These are phyloP conservation scores for Fusarium sp. DNA, from an alignment of 2,329 filamentous ascomycete species.

Conservation along the genomic window DNA sequence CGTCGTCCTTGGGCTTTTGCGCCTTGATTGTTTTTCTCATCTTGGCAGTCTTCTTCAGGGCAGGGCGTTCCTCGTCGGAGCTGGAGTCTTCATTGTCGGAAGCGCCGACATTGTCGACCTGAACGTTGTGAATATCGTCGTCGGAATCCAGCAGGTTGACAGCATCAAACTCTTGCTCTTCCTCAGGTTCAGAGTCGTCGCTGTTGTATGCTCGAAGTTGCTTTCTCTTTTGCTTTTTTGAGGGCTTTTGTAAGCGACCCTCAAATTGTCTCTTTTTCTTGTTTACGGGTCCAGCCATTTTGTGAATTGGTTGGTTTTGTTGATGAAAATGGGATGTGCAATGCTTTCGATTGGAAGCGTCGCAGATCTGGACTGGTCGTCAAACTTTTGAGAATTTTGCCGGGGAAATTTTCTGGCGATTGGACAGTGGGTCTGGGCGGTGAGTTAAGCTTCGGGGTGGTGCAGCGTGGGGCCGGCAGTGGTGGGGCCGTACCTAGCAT, in stretches of 20 bases:
- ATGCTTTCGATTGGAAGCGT: constrained; percentile 25
- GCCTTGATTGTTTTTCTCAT: constrained; percentile 49
- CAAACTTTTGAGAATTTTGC: constrained; percentile 48
- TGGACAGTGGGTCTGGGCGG: constrained; percentile 45
- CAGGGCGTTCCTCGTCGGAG: constrained; percentile 52
- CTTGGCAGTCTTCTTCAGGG: constrained; percentile 48
- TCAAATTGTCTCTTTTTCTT: constrained; percentile 54
- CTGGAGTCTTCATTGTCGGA: constrained; percentile 54
- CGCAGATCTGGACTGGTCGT: constrained; percentile 32
- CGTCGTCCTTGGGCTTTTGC: constrained; percentile 40
- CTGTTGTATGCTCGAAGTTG: constrained; percentile 63
- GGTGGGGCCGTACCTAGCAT: constrained; percentile 25
- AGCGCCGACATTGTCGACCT: constrained; percentile 61
- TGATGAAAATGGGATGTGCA: constrained; percentile 17
- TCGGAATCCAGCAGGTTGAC: constrained; percentile 69
- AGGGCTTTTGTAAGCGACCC: constrained; percentile 54
- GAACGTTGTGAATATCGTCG: constrained; percentile 66
- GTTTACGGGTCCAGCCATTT: constrained; percentile 51
- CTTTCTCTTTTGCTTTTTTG: constrained; percentile 65
- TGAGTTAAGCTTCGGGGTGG: constrained; percentile 37
- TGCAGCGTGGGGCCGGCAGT: constrained; percentile 12
- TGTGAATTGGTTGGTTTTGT: constrained; percentile 27
- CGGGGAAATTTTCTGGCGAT: constrained; percentile 44
- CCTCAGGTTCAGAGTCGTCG: constrained; percentile 62
- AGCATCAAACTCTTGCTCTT: constrained; percentile 60